Evolutionary conservation across 1,284 basidiomycete genomes (phyloP), one percentile per base, ranked within the genome.

Genomic region (Boletellus sp.): DNA sequence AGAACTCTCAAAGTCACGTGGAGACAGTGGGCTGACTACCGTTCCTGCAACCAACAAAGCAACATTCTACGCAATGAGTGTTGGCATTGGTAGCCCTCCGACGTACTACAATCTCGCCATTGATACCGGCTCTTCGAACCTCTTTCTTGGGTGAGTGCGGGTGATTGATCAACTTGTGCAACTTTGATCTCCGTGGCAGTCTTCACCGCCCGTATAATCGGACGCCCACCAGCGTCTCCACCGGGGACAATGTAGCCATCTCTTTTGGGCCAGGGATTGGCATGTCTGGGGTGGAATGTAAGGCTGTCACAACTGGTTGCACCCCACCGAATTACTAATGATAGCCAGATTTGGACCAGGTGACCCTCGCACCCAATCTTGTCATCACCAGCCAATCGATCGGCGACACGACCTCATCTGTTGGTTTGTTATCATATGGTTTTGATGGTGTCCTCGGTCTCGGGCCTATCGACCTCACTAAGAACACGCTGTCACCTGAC

Each of bases 111-210:
- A 55, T 28, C 51, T 69, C 4, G 21, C 60, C 13, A 39, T 68
- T 1, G 70, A 71, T 38, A 68, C 70, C 2, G 67, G 67, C 2
- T 71, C 66, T 15, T 64, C 66, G 42, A 71, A 69, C 47, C 69
- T 59, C 1, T 70, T 62, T 43, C 60, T 64, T 32, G 70, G 65
- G 67, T 65, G 32, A 47, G 65, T 53, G 2, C n/a, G 19, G n/a
- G 1, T 36, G n/a, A 36, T 36, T n/a, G 35, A 36, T 36, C 2
- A 8, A 18, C 3, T 1, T n/a, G 35, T n/a, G 35, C 35, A 18
- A 3, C 35, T 36, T 18, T n/a, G 35, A 36, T 18, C 8, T 36
- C 35, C 13, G 32, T 47, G 44, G 19, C 33, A 67, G 66, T 8
- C 51, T 50, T 35, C 56, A 54, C 8, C 52, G 0, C 8, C 35